Conservation (phyloP, 768 basidiomycete species). For the Boletus pseudopeckii region DNA sequence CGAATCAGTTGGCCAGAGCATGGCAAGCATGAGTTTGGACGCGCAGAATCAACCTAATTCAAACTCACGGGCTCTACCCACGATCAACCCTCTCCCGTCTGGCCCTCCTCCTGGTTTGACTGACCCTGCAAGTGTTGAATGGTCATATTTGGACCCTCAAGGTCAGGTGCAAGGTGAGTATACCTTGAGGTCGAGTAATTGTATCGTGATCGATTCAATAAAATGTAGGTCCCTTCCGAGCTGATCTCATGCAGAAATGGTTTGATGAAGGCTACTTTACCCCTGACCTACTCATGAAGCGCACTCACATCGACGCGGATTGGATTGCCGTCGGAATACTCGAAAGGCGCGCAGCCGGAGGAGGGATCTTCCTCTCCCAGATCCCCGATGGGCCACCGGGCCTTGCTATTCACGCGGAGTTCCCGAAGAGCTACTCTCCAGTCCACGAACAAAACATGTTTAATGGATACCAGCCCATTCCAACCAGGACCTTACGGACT, state of each 20-base stretch:
- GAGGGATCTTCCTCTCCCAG: constrained; percentile 63
- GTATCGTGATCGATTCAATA: constrained; percentile 1
- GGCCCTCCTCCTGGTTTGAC: constrained; percentile 45
- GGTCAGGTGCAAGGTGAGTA: constrained; percentile 84
- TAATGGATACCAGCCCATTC: constrained; percentile 64
- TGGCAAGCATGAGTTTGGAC: constrained; percentile 17
- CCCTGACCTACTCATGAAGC: constrained; percentile 78
- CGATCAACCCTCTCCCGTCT: constrained; percentile 14
- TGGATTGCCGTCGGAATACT: constrained; percentile 67
- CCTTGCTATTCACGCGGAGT: constrained; percentile 46
- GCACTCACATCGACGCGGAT: constrained; percentile 62
- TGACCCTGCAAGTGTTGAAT: constrained; percentile 66
- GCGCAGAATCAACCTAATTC: constrained; percentile 5
- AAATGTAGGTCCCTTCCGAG: constrained; percentile 77
- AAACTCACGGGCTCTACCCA: constrained; percentile 5
- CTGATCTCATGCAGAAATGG: constrained; percentile 93
- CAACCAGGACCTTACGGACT: constrained; percentile 56
- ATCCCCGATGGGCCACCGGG: constrained; percentile 50
- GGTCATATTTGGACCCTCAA: constrained; percentile 91
- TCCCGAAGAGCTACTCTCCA: constrained; percentile 43
- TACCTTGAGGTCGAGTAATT: neutral
- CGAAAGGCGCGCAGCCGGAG: constrained; percentile 46
- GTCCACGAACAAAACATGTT: constrained; percentile 37
- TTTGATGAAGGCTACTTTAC: constrained; percentile 87
- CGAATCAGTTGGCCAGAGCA: constrained; percentile 7